Conservation (phyloP, 2,329 filamentous ascomycete species). For the Apiospora aurea region DNA sequence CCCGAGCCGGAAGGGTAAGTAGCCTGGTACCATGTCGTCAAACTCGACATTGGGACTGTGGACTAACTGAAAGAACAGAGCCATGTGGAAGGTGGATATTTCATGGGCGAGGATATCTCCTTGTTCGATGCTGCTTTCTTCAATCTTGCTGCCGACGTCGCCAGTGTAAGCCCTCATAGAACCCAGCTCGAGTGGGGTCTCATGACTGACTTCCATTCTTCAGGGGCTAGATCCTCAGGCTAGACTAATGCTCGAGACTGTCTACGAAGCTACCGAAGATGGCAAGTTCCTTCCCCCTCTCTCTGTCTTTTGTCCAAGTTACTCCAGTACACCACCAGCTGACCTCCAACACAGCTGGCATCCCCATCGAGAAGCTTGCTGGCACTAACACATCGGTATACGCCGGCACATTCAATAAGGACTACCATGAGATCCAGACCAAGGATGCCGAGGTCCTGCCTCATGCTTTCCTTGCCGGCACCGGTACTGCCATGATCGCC, state of each 20-base stretch:
- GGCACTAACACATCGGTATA: slow-evolving; percentile 1
- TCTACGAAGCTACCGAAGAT: slow-evolving; percentile 43
- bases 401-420: slow-evolving; percentile 34
- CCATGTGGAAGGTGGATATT: slow-evolving; percentile 31
- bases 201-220: slow-evolving; percentile 33
- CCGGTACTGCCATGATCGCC: background rate
- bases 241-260: slow-evolving; percentile 40
- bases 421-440: slow-evolving; percentile 30
- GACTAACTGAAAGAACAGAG: too few species aligned
- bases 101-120: slow-evolving; percentile 41
- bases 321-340: too few species aligned
- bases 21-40: too few species aligned
- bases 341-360: too few species aligned
- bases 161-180: too few species aligned
- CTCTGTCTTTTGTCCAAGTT: too few species aligned
- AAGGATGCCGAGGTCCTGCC: background rate
- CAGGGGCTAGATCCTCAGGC: slow-evolving; percentile 45
- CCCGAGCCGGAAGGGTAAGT: slow-evolving; percentile 26
- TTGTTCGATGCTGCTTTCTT: slow-evolving; percentile 48
- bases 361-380: too few species aligned
- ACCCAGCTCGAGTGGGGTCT: too few species aligned
- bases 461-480: background rate
- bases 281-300: slow-evolving; percentile 29
- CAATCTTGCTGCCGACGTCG: slow-evolving; percentile 23
- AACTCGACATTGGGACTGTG: too few species aligned